Base-by-base conservation (phyloP, 805 yeast genomes). In the Barnettozyma sucrosica region DNA sequence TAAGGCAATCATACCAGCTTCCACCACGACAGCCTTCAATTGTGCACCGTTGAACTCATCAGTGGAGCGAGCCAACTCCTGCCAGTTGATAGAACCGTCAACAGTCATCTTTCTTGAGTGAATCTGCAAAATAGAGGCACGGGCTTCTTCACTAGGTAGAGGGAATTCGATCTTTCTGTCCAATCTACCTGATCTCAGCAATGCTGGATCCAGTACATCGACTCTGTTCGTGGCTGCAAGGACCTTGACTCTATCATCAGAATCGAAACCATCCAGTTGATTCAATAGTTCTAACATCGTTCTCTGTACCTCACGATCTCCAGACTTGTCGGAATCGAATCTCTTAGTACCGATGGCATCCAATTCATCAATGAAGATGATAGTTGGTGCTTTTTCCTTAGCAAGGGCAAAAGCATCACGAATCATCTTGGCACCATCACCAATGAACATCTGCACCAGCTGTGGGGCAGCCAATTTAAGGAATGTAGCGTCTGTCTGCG, bases 11-110 rank as follows among this genome's bases (percentile, higher is more conserved):
- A 93, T 93, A 64, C 99, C 99, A 7, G 99, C 99, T 68, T 93
- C 99, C 20, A 93, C 99, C 7, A 97, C 90, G 38, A 93, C 99
- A 2, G 99, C 99, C 72, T 93, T 93, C 65, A 93, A 75, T 70
- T 93, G 99, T 1, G 99, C 99, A 64, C 99, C 99, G 63, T 93
- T 93, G 68, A 93, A 93, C 69, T 93, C 99, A 67, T 93, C 99
- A 0, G 99, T 93, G 7, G 96, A 87, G 65, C 99, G 80, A 4
- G 99, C 98, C 64, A 93, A 79, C 72, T 93, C 99, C 67, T 89
- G 87, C 99, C 99, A 93, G 71, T 93, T 93, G 54, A 93, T 89
- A 36, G 86, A 81, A 51, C 80, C 84, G 66, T 89, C 96, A 49
- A 90, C 85, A 43, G 95, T 88, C 89, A 93, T 87, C 65, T 93